Conservation (phyloP, 1,284 basidiomycete species). For the Naganishia liquefaciens region DNA sequence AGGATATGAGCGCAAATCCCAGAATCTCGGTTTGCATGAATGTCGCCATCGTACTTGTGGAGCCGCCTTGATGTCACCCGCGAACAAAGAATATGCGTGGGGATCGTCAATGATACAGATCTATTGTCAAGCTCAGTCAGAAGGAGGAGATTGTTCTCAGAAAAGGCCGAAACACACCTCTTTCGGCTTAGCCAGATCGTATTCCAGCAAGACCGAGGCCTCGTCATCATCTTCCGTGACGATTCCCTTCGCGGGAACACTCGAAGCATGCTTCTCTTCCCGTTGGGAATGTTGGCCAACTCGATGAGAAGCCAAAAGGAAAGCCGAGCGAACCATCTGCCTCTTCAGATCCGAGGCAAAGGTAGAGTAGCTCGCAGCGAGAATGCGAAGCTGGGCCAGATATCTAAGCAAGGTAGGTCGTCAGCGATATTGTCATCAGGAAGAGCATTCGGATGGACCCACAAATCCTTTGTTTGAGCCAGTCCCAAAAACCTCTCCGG, state of each 20-base stretch:
- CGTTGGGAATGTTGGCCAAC: constrained; percentile 41
- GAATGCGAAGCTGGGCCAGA: constrained; percentile 76
- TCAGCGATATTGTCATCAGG: too few species aligned
- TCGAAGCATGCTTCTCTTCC: constrained; percentile 41
- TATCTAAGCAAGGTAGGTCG: constrained; percentile 60
- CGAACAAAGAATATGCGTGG: constrained; percentile 73
- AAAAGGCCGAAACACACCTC: constrained; percentile 35
- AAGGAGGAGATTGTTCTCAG: not conserved
- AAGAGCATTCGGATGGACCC: constrained; percentile 17
- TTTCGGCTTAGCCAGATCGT: constrained; percentile 46
- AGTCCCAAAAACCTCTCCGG: constrained; percentile 30
- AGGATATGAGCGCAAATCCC: not conserved
- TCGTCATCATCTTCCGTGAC: constrained; percentile 41
- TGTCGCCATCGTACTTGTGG: constrained; percentile 81
- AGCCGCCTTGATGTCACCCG: constrained; percentile 76
- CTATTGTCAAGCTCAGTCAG: constrained; percentile 41
- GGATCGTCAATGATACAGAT: constrained; percentile 80
- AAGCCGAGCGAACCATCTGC: constrained; percentile 69
- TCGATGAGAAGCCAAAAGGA: constrained; percentile 71
- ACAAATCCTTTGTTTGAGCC: constrained; percentile 28
- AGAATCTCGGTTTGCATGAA: constrained; percentile 43
- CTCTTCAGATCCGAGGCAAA: constrained; percentile 62
- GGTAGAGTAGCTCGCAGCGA: constrained; percentile 71
- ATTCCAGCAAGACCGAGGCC: constrained; percentile 42
- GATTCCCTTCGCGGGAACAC: not conserved